Evolutionary conservation across 2,329 filamentous ascomycete genomes (phyloP).

Genomic region (Colletotrichum graminicola): DNA sequence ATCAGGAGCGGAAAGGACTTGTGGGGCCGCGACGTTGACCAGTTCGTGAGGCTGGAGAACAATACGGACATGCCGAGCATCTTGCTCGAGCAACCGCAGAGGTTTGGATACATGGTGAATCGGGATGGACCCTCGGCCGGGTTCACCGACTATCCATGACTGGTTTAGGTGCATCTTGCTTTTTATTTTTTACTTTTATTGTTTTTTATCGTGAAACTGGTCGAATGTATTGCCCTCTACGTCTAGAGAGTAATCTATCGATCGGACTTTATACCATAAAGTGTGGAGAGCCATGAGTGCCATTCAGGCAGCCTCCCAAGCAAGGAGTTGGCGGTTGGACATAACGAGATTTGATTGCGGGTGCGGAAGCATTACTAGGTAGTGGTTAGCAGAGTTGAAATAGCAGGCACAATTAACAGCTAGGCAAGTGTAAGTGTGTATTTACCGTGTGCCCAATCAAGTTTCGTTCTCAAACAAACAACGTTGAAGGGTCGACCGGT

Average conservation of each 20-base stretch:
- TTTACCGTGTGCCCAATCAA: background rate
- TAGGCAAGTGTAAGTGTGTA: background rate
- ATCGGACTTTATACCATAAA: background rate
- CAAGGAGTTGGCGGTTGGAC: background rate
- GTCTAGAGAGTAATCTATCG: background rate
- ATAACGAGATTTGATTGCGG: background rate
- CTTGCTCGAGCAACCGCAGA: slow-evolving; percentile 54
- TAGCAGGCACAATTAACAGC: background rate
- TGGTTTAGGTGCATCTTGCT: background rate
- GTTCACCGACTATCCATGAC: slow-evolving; percentile 59
- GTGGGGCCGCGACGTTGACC: slow-evolving; percentile 63
- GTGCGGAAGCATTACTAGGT: background rate
- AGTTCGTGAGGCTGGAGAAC: slow-evolving; percentile 61
- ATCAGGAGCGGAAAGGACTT: slow-evolving; percentile 67
- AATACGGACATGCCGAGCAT: slow-evolving; percentile 67
- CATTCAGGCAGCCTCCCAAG: background rate
- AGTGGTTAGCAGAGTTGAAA: background rate
- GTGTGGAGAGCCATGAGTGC: background rate
- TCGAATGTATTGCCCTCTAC: too few species aligned
- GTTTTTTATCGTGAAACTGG: background rate
- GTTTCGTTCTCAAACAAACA: background rate
- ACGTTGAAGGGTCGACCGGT: background rate
- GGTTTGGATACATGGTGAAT: slow-evolving; percentile 60
- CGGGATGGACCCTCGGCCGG: slow-evolving; percentile 61
- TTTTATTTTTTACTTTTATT: background rate